Base-by-base conservation (phyloP, 208 protist species). In the Crithidia bombi region DNA sequence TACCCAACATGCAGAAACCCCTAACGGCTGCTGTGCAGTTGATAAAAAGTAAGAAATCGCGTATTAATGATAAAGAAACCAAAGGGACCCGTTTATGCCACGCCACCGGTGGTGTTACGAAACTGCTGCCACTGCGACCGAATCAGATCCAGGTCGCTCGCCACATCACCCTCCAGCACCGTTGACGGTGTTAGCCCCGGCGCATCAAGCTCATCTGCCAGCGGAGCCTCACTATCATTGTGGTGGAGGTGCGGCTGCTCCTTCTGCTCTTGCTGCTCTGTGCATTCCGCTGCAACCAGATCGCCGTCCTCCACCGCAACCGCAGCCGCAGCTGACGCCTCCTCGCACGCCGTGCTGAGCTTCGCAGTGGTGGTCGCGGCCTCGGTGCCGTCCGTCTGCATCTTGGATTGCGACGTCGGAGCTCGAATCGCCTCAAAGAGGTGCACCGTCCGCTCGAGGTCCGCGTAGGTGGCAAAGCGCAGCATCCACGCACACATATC, bases 401-500 rank as follows among this genome's bases (percentile, higher is more conserved):
- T 25, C 5, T 19, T 5, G 5, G 12, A 3, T 17, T 25, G 47
- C 47, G 23, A 54, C 15, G 47, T 54, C 23, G 7, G 56, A 1
- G 11, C 5, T 4, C 23, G 32, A 14, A 62, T 33, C 1, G 38
- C 10, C 25, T 62, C 38, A 21, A 62, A 62, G 56, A 62, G 56
- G 56, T 25, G 56, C 5, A 62, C 56, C n/a, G 56, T 25, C 38
- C 15, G 44, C 38, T 62, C 56, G 11, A 62, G 25, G 30, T 62
- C 56, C 10, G 56, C 35, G 26, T 49, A 62, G 56, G 56, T 62
- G 56, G 56, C 35, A 32, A 62, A 62, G 35, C 38, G 56, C 56
- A 62, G 56, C 56, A 62, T 62, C 56, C 56, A 62, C n/a, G 36
- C 9, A 6, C 30, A 38, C 32, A n/a, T 5, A 33, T 41, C 26